Base-by-base conservation (phyloP, 306 rosid genomes). In the Fragaria iinumae region DNA sequence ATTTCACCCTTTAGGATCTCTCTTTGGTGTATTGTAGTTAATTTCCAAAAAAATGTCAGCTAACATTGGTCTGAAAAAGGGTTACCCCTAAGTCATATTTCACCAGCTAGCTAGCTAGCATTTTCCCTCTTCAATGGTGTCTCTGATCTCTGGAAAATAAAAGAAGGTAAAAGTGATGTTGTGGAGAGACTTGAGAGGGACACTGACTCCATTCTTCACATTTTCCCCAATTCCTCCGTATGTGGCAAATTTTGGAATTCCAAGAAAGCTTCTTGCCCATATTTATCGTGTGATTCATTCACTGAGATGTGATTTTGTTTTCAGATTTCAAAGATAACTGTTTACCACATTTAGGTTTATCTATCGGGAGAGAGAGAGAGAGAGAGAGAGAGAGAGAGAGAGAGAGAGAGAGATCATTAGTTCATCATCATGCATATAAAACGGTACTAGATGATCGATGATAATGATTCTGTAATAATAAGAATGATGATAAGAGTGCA, bases 401-500 rank as follows among this genome's bases (percentile, higher is more conserved):
- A 0, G 47, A 43, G 47, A 43, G 49, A 45, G 59, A 52, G 23
- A 60, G 59, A 71, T 4, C 11, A 45, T 12, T 47, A 48, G 44
- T 79, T 3, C 45, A 56, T 55, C 23, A 59, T 43, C 43, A 76
- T 64, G 47, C 72, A 23, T 21, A 11, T 66, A 80, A 55, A 67
- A 74, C 44, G 11, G 77, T 56, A 39, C 65, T 53, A 59, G 73
- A 29, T 17, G 38, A 21, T 56, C 5, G 10, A 5, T 9, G 64
- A 18, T 53, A 80, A 80, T 84, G 84, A 80, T 81, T 66, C 71
- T 71, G 81, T 20, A 65, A 88, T 82, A 59, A 88, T 81, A 60
- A 57, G 76, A 70, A 77, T n/a, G 70, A 80, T 72, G 75, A 70
- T 63, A 49, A 83, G 85, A 65, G 83, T 80, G 85, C 88, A 82